These are phyloP conservation scores for Leishmania martiniquensis DNA, from an alignment of 208 protist genomes.

Conservation along the genomic window DNA sequence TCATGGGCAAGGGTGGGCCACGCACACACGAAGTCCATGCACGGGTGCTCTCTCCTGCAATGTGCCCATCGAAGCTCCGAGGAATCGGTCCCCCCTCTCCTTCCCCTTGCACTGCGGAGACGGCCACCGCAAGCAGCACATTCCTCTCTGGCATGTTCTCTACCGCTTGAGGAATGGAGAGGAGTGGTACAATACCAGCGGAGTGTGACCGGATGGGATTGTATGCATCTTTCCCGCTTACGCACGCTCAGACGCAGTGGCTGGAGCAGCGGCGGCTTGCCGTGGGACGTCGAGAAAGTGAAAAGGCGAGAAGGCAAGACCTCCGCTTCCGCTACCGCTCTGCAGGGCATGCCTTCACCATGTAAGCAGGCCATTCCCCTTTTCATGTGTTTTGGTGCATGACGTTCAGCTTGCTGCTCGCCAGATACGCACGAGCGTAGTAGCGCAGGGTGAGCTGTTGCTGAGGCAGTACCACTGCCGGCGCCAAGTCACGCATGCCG, in stretches of 20 bases:
- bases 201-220: neutral
- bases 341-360: neutral
- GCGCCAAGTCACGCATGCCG: neutral
- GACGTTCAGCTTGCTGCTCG: neutral
- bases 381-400: neutral
- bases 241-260: no score
- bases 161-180: no score
- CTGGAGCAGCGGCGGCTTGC: no score
- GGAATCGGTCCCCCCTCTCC: neutral
- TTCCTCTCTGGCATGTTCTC: neutral
- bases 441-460: neutral
- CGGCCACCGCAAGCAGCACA: neutral
- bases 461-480: neutral
- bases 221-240: neutral
- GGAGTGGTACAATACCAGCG: neutral
- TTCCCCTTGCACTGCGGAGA: no score
- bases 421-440: neutral
- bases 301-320: neutral
- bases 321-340: neutral
- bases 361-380: neutral
- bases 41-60: neutral
- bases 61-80: neutral
- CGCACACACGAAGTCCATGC: neutral
- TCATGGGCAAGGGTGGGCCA: neutral
- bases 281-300: no score